Evolutionary conservation across 2,329 filamentous ascomycete genomes (phyloP), one percentile per base, ranked within the genome.

Genomic region (Fusarium euwallaceae): DNA sequence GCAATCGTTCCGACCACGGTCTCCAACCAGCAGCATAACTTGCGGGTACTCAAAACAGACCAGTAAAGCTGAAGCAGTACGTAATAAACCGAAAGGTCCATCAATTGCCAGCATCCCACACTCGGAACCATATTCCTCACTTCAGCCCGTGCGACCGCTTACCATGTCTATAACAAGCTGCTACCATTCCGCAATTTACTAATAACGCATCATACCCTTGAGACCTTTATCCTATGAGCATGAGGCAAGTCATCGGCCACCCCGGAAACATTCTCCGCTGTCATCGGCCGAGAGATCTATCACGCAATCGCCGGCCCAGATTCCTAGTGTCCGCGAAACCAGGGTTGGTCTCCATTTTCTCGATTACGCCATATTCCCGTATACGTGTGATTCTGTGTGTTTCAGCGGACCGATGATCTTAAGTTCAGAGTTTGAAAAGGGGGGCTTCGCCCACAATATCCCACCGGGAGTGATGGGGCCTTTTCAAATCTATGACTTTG

Each of bases 261-360:
- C 55, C 55, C 55, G 32, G 34, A 37, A 58, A 37, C 11, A 58
- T 58, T 58, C 34, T 58, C 55, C 55, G 55, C 55, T 58, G 20
- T 58, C 55, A 37, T 37, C 55, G 34, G 55, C 55, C 34, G 55
- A 58, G 20, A 55, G 55, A 58, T 58, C 55, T 58, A 37, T n/a
- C 55, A 58, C 55, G 55, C 55, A 58, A 58, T 58, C 55, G 55
- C 34, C 34, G 55, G 55, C 55, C 34, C 55, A 17, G 55, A 58
- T 58, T 58, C 55, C 55, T 58, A 58, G 55, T 58, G 16, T 24
- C 55, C 55, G 53, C 14, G 32, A 36, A 36, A 29, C 48, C 24
- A 12, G 48, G 48, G 48, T 20, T 20, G 20, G 16, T 11, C 32
- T n/a, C 55, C 55, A 58, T 58, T 36, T 27, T 16, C 5, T 10